Conservation (phyloP, 805 yeast genomes). For the Ogataea trehaloabstinens region DNA sequence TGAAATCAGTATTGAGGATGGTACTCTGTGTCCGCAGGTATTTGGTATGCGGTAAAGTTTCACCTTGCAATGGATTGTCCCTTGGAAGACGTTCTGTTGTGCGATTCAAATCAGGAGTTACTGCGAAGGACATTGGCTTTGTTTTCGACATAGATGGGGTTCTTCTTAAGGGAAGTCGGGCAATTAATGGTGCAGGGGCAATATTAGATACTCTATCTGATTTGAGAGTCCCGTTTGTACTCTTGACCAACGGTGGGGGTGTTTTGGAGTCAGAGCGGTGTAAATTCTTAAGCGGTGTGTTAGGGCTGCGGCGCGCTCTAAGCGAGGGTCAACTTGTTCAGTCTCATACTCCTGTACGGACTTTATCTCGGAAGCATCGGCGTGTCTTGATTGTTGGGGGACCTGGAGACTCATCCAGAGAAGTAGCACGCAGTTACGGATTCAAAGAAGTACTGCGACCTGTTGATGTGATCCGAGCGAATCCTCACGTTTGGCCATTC, state of each 20-base stretch:
- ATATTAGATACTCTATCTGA: constrained; percentile 48
- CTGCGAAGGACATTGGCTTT: constrained; percentile 22
- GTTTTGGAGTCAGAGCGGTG: constrained; percentile 61
- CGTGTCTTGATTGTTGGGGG: constrained; percentile 87
- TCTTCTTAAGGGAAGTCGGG: constrained; percentile 65
- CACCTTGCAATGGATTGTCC: too few relatives aligned
- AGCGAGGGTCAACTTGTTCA: constrained; percentile 69
- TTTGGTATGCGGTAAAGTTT: too few relatives aligned
- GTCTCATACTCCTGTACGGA: constrained; percentile 82
- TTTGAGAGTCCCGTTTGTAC: constrained; percentile 67
- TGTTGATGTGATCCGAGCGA: constrained; percentile 61
- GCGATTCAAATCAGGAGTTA: background rate
- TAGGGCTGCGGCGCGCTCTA: constrained; percentile 44
- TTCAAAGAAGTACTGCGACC: constrained; percentile 73
- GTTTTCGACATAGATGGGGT: constrained; percentile 78
- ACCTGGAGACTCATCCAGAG: constrained; percentile 65
- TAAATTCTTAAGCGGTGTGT: constrained; percentile 41
- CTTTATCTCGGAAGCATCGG: constrained; percentile 49
- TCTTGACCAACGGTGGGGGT: constrained; percentile 92
- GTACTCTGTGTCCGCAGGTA: too few relatives aligned
- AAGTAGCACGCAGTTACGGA: constrained; percentile 75
- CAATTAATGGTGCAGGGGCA: constrained; percentile 62
- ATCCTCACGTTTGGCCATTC: constrained; percentile 67
- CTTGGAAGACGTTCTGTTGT: too few relatives aligned
- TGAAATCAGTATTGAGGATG: too few relatives aligned